Percentiles rank a stretch among this genome's conserved stretches.
phyloP scores from a whole-genome alignment of 192 early-diverging fungal species.

The Irineochytrium annulatum region DNA sequence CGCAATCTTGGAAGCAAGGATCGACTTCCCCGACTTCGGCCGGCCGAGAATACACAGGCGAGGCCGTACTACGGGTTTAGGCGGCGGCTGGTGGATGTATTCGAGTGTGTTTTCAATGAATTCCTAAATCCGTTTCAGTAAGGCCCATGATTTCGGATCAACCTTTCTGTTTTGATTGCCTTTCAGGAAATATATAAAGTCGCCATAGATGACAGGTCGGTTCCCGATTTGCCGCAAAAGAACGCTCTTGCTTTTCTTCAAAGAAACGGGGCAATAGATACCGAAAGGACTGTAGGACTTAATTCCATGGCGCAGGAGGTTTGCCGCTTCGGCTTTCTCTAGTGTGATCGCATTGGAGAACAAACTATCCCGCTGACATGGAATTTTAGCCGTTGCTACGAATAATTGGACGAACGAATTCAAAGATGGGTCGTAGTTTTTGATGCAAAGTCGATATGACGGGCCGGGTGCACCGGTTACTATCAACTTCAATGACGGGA shows the following conservation, averaged over 20 bases:
- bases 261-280: conserved; percentile 44
- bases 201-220: conserved; percentile 34
- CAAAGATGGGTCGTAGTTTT: conserved; percentile 28
- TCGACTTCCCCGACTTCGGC: conserved; percentile 45
- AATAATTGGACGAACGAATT: conserved; percentile 28
- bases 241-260: conserved; percentile 21
- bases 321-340: conserved; percentile 28
- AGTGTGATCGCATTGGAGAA: conserved; percentile 31
- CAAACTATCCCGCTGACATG: conserved; percentile 30
- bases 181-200: conserved; percentile 41
- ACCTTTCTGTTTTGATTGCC: conserved; percentile 26
- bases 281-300: conserved; percentile 41
- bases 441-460: conserved; percentile 27
- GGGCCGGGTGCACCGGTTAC: conserved; percentile 29
- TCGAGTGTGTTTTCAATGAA: conserved; percentile 31
- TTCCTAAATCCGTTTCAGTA: conserved; percentile 16
- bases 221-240: conserved; percentile 23
- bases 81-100: conserved; percentile 27
- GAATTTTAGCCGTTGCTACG: background rate
- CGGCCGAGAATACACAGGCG: conserved; percentile 36
- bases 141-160: background rate
- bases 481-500: conserved; percentile 38
- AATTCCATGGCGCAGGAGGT: conserved; percentile 36
- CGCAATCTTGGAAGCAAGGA: conserved; percentile 25
- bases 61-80: conserved; percentile 37